Percentiles rank a stretch among this genome's conserved stretches.
phyloP scores from a whole-genome alignment of 148 eudicot genomes.

The Drosera capensis region DNA sequence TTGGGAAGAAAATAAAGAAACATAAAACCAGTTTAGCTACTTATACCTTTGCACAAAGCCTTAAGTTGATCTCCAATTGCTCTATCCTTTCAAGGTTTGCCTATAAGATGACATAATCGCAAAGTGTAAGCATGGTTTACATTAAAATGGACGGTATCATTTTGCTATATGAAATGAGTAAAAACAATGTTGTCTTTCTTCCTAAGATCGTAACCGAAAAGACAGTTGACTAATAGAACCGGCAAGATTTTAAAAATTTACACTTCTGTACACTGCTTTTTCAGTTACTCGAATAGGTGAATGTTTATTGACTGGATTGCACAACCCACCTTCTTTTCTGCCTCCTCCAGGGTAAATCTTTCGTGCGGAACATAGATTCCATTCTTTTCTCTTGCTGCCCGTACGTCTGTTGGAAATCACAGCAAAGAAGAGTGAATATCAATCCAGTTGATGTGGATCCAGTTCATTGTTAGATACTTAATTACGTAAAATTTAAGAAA shows the following conservation, averaged over 20 bases:
- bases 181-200: no score
- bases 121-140: background rate
- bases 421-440: background rate
- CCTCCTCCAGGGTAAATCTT: constrained; percentile 67
- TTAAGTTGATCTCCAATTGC: constrained; percentile 62
- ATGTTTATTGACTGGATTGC: background rate
- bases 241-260: background rate
- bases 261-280: background rate
- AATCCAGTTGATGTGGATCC: background rate
- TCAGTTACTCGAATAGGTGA: background rate
- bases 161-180: background rate
- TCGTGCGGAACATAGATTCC: constrained; percentile 74
- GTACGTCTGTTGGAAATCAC: constrained; percentile 34
- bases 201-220: no score
- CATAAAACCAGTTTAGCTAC: no score
- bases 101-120: constrained; percentile 15
- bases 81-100: constrained; percentile 61
- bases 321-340: constrained; percentile 58
- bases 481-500: constrained; percentile 8
- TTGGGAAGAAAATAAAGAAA: background rate
- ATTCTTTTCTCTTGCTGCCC: constrained; percentile 87
- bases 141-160: background rate
- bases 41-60: constrained; percentile 40
- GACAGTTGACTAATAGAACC: no score
- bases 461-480: background rate